Conservation (phyloP, 169 alveolate genomes). For the Cryptosporidium felis region DNA sequence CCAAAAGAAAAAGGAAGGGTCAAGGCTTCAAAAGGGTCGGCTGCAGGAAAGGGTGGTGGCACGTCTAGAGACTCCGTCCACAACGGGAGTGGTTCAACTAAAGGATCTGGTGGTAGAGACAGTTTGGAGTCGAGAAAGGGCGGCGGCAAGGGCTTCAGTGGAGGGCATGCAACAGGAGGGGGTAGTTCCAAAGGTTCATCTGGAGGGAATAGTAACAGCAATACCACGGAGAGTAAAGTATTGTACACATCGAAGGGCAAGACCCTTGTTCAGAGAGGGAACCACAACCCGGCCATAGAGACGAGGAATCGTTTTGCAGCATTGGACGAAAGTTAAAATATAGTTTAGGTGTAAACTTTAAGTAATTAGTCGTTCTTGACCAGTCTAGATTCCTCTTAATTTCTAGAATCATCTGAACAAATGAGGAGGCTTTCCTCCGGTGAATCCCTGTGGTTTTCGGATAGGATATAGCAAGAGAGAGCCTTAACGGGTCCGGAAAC, state of each 20-base stretch:
- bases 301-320: slow-evolving; percentile 70
- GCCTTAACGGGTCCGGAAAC: slow-evolving; percentile 65
- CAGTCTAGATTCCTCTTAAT: background rate
- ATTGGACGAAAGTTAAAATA: slow-evolving; percentile 22
- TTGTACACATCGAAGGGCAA: too few species aligned
- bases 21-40: background rate
- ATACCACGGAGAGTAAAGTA: too few species aligned
- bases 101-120: too few species aligned
- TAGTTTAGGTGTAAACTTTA: background rate
- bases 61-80: too few species aligned
- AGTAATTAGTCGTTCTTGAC: background rate
- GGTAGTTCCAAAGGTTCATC: slow-evolving; percentile 1
- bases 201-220: background rate
- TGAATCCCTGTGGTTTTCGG: slow-evolving; percentile 26
- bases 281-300: slow-evolving; percentile 1
- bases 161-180: too few species aligned
- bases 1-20: slow-evolving; percentile 22
- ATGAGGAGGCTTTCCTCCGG: background rate
- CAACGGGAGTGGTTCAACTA: too few species aligned
- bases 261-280: too few species aligned
- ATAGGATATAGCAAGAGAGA: slow-evolving; percentile 28
- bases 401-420: background rate
- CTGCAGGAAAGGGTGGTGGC: too few species aligned
- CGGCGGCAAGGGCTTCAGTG: too few species aligned
- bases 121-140: too few species aligned